Percentiles rank a stretch among this genome's conserved stretches.
Evolutionary conservation across 176 grass and related monocot genomes (phyloP).

Genomic region (Cenchrus fungigraminus): DNA sequence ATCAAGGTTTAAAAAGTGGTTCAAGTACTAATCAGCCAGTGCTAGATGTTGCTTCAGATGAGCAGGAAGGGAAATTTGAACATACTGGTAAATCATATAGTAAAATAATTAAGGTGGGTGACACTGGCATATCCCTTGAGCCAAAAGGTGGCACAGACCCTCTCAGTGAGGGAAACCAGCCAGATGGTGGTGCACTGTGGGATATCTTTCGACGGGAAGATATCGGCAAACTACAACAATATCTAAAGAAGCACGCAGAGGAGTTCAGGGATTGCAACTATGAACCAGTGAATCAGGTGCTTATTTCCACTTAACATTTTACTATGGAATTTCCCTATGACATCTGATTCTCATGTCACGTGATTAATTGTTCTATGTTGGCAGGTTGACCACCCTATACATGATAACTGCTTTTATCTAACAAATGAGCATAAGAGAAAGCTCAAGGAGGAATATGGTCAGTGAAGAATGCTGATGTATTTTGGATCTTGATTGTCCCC

Average conservation of each 20-base stretch:
- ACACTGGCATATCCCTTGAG: neutral
- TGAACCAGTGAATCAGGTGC: slow-evolving; percentile 62
- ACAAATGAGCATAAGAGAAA: slow-evolving; percentile 73
- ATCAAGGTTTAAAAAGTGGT: too few species aligned
- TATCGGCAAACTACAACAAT: slow-evolving; percentile 60
- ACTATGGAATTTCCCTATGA: neutral
- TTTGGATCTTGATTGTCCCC: neutral
- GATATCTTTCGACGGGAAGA: slow-evolving; percentile 44
- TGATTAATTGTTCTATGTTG: slow-evolving; percentile 5
- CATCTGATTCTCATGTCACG: neutral
- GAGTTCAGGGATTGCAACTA: slow-evolving; percentile 70
- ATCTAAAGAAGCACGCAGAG: slow-evolving; percentile 58
- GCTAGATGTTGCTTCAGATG: too few species aligned
- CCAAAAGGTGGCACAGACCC: neutral
- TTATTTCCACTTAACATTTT: neutral
- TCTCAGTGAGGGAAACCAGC: neutral
- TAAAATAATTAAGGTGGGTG: neutral
- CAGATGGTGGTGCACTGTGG: slow-evolving; percentile 74
- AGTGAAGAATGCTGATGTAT: slow-evolving; percentile 21
- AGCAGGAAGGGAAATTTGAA: too few species aligned
- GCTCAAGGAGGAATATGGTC: slow-evolving; percentile 87
- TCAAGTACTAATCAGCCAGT: too few species aligned
- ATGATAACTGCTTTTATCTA: slow-evolving; percentile 87
- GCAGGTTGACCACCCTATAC: slow-evolving; percentile 83
- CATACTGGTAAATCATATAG: neutral